phyloP scores from a whole-genome alignment of 2,329 filamentous ascomycete species.

The Cytospora piceae region DNA sequence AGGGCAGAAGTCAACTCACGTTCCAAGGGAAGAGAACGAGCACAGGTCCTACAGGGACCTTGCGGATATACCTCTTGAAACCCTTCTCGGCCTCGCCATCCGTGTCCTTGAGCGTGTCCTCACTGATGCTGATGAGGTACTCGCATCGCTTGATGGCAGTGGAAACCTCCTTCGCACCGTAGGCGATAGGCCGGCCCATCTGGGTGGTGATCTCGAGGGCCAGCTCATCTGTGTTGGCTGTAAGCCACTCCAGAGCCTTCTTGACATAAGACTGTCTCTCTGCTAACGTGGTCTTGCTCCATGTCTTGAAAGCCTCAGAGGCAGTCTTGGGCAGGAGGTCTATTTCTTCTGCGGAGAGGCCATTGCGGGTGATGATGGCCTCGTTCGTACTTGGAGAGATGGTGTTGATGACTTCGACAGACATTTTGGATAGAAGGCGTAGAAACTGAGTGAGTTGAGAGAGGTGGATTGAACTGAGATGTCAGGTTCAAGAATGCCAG shows the following conservation, averaged over 20 bases:
- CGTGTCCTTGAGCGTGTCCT: slow-evolving; percentile 77
- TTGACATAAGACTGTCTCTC: slow-evolving; percentile 81
- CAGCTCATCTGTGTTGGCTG: slow-evolving; percentile 75
- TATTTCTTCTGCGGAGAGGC: slow-evolving; percentile 71
- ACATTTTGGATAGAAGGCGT: slow-evolving; percentile 51
- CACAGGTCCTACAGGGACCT: slow-evolving; percentile 84
- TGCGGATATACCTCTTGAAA: slow-evolving; percentile 88
- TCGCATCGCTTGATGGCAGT: slow-evolving; percentile 86
- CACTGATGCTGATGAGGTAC: slow-evolving; percentile 83
- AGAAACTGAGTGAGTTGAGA: not conserved
- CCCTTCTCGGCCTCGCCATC: slow-evolving; percentile 83
- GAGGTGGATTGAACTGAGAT: not conserved
- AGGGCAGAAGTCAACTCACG: slow-evolving; percentile 55
- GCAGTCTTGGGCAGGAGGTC: slow-evolving; percentile 72
- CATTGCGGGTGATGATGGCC: slow-evolving; percentile 77
- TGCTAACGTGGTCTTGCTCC: slow-evolving; percentile 72
- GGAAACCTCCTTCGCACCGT: slow-evolving; percentile 78
- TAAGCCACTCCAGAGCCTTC: slow-evolving; percentile 74
- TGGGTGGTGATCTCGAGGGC: slow-evolving; percentile 87
- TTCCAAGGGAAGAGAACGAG: slow-evolving; percentile 96
- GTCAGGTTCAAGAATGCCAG: not conserved
- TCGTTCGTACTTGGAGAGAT: slow-evolving; percentile 91
- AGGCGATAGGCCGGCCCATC: slow-evolving; percentile 93
- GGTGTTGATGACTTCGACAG: slow-evolving; percentile 69
- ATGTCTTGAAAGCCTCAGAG: slow-evolving; percentile 75